Base-by-base conservation (phyloP, 129 eudicot species). In the Solidago caesia region DNA sequence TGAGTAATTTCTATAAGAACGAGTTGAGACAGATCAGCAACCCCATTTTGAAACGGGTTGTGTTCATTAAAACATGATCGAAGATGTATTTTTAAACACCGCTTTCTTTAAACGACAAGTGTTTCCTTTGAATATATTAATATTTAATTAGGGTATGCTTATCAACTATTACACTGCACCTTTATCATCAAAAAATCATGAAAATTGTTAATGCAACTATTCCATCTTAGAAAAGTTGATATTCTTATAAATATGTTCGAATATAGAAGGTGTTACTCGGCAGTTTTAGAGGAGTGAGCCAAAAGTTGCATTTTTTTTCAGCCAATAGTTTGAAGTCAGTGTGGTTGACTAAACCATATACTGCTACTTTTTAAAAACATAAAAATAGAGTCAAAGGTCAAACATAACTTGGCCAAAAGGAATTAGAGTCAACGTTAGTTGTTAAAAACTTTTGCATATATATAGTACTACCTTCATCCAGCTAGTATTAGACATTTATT, bases 331-430 rank as follows among this genome's bases (percentile, higher is more conserved):
- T 64, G 46, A 64, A 14, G 51, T 41, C 51, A 64, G n/a, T 7
- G 29, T 43, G 33, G 47, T 44, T 64, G 16, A 67, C 16, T 66
- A 66, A 66, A 66, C 71, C 42, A 44, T 8, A 67, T 15, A 66
- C 39, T 33, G 3, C 39, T 3, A 33, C 39, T n/a, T 7, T 67
- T 67, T 14, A 21, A 44, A 67, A 67, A 16, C 39, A 10, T 4
- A n/a, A 21, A 44, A 6, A 14, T 21, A 7, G 21, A 67, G 56
- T 67, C 71, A 67, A 67, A 15, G 56, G 71, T 67, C 71, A 67
- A 67, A 67, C 42, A 13, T 46, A 44, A 26, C 41, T 44, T 67
- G 15, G 15, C 45, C 71, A 14, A 44, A 11, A 33, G 5, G 42
- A 63, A 0, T 29, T 6, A 63, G 44, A 63, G 68, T 64, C 48